phyloP scores from a whole-genome alignment of 1,284 basidiomycete genomes.

The Ustilago trichophora region DNA sequence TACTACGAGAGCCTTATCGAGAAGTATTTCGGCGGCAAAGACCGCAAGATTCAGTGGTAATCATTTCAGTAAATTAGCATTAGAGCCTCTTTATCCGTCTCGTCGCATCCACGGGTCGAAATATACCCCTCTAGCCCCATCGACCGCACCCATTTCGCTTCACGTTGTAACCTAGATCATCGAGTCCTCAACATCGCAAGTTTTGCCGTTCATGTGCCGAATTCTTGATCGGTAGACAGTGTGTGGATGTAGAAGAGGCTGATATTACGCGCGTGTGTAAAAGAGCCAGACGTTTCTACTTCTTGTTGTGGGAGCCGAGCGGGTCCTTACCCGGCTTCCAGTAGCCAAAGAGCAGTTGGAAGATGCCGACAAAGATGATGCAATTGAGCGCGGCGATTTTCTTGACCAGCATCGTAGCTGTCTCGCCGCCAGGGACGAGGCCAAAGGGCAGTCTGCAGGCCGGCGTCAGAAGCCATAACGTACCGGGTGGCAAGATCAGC shows the following conservation, averaged over 20 bases:
- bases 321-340: conserved; percentile 50
- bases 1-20: conserved; percentile 84
- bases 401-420: conserved; percentile 45
- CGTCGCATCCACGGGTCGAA: not conserved
- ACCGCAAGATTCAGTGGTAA: conserved; percentile 48
- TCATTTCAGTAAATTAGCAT: not conserved
- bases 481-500: conserved; percentile 1
- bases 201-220: too few species aligned
- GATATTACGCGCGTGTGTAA: too few species aligned
- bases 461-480: not conserved
- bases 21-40: conserved; percentile 74
- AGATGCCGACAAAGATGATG: conserved; percentile 42
- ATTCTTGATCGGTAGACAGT: too few species aligned
- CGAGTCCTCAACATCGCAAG: too few species aligned
- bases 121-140: conserved; percentile 6
- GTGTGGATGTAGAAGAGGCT: too few species aligned
- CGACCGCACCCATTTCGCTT: not conserved
- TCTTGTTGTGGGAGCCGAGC: conserved; percentile 32
- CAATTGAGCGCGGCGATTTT: conserved; percentile 52
- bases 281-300: conserved; percentile 17
- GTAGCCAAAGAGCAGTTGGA: conserved; percentile 40
- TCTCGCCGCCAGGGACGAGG: conserved; percentile 44
- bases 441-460: conserved; percentile 40
- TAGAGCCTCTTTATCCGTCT: not conserved
- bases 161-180: conserved; percentile 2